phyloP scores from a whole-genome alignment of 2,329 filamentous ascomycete species.

The Ophiosphaerella narmari region DNA sequence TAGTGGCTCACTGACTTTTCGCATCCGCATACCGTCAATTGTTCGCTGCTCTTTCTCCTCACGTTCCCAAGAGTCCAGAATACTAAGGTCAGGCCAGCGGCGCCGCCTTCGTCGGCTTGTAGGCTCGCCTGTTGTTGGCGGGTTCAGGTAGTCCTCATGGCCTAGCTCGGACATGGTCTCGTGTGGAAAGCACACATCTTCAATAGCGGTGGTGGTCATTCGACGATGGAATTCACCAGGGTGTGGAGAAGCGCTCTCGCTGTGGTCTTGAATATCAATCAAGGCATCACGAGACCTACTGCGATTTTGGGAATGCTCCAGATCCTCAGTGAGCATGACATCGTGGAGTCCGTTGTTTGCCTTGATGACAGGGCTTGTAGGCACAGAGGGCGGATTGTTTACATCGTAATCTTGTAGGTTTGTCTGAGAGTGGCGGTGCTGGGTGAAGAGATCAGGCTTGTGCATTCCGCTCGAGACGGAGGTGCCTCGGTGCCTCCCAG shows the following conservation, averaged over 20 bases:
- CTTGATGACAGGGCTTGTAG: constrained; percentile 61
- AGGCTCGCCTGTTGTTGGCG: constrained; percentile 51
- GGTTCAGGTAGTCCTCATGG: constrained; percentile 69
- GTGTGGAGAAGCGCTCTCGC: constrained; percentile 51
- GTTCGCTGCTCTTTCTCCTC: constrained; percentile 88
- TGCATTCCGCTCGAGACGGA: constrained; percentile 39
- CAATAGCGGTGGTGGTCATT: constrained; percentile 66
- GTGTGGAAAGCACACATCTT: constrained; percentile 90
- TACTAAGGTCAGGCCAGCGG: constrained; percentile 83
- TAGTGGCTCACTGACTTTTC: constrained; percentile 92
- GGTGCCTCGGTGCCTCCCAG: constrained; percentile 37
- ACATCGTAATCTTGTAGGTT: constrained; percentile 59
- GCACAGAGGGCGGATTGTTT: constrained; percentile 68
- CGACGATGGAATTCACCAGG: constrained; percentile 37
- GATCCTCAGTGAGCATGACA: constrained; percentile 71
- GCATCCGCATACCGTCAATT: constrained; percentile 76
- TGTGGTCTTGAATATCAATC: constrained; percentile 60
- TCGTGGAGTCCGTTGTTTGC: constrained; percentile 60
- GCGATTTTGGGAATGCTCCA: constrained; percentile 43
- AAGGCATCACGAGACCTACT: constrained; percentile 50
- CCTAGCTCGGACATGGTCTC: constrained; percentile 78
- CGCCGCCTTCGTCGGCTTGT: constrained; percentile 54
- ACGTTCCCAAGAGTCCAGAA: constrained; percentile 86
- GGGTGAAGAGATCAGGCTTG: constrained; percentile 28
- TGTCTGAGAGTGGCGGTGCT: constrained; percentile 35